phyloP scores from a whole-genome alignment of 345 rosid genomes.

The Camelina laxa region DNA sequence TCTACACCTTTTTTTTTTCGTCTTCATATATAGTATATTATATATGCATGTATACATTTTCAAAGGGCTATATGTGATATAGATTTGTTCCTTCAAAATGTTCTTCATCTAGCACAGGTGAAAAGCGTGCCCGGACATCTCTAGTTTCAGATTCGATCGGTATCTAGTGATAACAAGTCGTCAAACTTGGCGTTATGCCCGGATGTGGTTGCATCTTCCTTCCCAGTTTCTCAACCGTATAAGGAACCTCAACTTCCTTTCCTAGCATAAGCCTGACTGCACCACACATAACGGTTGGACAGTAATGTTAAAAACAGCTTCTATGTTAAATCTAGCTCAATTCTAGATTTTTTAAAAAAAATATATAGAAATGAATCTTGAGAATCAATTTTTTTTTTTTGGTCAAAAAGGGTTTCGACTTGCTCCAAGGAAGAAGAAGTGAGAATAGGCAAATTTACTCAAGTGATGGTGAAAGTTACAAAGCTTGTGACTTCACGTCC shows the following conservation, averaged over 20 bases:
- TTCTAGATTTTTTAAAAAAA: not conserved
- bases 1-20: not conserved
- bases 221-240: conserved; percentile 58
- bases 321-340: not conserved
- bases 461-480: conserved; percentile 30
- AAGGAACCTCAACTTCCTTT: conserved; percentile 45
- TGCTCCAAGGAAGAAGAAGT: not conserved
- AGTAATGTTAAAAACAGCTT: conserved; percentile 55
- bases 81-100: conserved; percentile 55
- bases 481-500: conserved; percentile 35
- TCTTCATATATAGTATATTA: conserved; percentile 13
- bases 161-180: conserved; percentile 45
- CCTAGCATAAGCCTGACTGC: conserved; percentile 51
- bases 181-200: conserved; percentile 52
- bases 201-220: conserved; percentile 58
- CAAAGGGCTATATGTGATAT: conserved; percentile 37
- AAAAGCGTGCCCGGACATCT: conserved; percentile 50
- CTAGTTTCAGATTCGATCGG: conserved; percentile 47
- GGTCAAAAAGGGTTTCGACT: not conserved
- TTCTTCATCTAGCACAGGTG: conserved; percentile 49
- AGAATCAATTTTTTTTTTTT: not conserved
- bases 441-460: not conserved
- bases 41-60: conserved; percentile 6
- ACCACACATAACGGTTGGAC: conserved; percentile 66
- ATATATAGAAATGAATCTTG: conserved; percentile 29